A percentile compares a stretch with the other conserved stretches of the same genome.
phyloP scores from a whole-genome alignment of 495 filamentous ascomycete species.

The Oleoguttula mirabilis region DNA sequence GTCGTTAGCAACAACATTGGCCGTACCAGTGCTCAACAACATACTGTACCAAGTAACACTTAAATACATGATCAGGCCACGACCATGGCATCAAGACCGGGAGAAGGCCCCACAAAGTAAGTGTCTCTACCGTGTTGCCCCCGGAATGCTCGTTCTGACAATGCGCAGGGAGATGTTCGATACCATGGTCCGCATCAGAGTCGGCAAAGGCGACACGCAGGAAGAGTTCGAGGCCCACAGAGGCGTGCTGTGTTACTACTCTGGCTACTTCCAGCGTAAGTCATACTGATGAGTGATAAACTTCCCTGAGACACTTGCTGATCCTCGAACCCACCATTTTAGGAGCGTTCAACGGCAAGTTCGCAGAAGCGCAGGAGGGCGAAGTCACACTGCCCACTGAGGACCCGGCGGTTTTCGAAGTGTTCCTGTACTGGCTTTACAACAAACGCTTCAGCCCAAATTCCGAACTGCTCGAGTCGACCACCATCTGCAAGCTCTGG shows the following conservation, averaged over 20 bases:
- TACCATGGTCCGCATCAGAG: background rate
- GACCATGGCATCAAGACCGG: too few species aligned
- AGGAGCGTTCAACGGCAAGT: slow-evolving; percentile 12
- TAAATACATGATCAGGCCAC: too few species aligned
- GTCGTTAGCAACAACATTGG: too few species aligned
- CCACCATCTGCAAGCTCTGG: background rate
- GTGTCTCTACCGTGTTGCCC: too few species aligned
- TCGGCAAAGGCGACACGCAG: slow-evolving; percentile 5
- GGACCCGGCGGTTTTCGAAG: background rate
- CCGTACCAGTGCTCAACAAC: too few species aligned
- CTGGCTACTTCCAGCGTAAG: slow-evolving; percentile 12
- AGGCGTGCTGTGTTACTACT: slow-evolving; percentile 12
- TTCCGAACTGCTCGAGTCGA: background rate
- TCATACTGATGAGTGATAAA: too few species aligned
- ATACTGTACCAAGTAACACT: too few species aligned
- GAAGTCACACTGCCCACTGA: slow-evolving; percentile 6
- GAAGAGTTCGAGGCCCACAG: slow-evolving; percentile 9
- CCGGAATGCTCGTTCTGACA: too few species aligned
- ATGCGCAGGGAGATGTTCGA: slow-evolving; percentile 1
- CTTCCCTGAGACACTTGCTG: too few species aligned
- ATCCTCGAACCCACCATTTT: too few species aligned
- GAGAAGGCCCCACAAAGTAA: too few species aligned
- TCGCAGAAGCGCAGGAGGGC: slow-evolving; percentile 8
- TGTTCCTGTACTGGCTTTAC: slow-evolving; percentile 10
- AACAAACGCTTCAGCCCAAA: slow-evolving; percentile 2